phyloP scores from a whole-genome alignment of 306 rosid genomes.

The Geum urbanum region DNA sequence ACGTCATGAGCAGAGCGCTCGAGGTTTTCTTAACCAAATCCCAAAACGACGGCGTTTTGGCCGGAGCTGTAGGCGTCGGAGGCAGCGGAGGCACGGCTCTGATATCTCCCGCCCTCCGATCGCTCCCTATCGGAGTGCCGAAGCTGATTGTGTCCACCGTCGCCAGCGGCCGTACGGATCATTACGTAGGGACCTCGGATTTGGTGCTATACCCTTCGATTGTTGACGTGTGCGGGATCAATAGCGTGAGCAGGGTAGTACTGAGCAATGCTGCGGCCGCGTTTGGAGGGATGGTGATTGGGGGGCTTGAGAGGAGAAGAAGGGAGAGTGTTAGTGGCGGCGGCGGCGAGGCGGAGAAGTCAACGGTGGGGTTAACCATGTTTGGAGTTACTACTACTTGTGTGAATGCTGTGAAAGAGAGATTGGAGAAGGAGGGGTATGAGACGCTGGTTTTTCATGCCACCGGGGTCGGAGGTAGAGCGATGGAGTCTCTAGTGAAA shows the following conservation, averaged over 20 bases:
- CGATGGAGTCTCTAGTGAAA: constrained; percentile 86
- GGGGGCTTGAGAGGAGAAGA: constrained; percentile 42
- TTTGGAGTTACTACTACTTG: constrained; percentile 89
- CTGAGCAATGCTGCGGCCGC: constrained; percentile 78
- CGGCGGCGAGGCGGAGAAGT: constrained; percentile 33
- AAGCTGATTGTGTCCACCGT: constrained; percentile 79
- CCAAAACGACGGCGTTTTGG: constrained; percentile 38
- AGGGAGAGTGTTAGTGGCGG: constrained; percentile 25
- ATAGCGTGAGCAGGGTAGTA: constrained; percentile 69
- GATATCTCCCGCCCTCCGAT: constrained; percentile 50
- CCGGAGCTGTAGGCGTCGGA: constrained; percentile 72
- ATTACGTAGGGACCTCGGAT: constrained; percentile 74
- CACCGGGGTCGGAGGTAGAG: constrained; percentile 93
- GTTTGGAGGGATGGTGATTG: constrained; percentile 82
- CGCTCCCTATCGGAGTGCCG: constrained; percentile 78
- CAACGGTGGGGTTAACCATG: constrained; percentile 80
- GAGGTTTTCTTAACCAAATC: constrained; percentile 48
- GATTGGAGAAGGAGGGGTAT: constrained; percentile 66
- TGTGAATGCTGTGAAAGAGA: constrained; percentile 60
- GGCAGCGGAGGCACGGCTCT: constrained; percentile 90
- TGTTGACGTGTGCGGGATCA: constrained; percentile 75
- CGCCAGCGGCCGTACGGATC: constrained; percentile 88
- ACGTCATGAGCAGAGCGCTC: constrained; percentile 63
- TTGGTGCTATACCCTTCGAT: constrained; percentile 68
- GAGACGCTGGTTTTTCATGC: constrained; percentile 88